phyloP scores from a whole-genome alignment of 768 basidiomycete species.

The Hericium erinaceus region DNA sequence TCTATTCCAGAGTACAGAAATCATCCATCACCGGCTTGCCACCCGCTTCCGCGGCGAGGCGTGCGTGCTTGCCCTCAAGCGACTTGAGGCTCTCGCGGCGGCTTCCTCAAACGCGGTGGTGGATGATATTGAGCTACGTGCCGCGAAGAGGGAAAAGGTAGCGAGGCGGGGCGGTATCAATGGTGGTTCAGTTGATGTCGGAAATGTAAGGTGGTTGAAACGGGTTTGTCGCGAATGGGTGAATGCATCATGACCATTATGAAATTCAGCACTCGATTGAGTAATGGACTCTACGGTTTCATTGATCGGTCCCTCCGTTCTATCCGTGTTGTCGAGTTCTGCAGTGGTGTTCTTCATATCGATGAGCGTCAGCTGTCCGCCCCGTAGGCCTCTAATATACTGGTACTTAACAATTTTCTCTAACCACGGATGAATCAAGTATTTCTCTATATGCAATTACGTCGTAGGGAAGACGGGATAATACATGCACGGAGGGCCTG shows the following conservation, averaged over 20 bases:
- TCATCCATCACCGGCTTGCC: slow-evolving; percentile 35
- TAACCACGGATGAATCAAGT: too few species aligned
- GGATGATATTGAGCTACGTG: not conserved
- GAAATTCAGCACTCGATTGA: too few species aligned
- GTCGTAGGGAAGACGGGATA: too few species aligned
- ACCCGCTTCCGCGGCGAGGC: slow-evolving; percentile 41
- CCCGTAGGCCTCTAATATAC: too few species aligned
- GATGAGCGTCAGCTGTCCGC: too few species aligned
- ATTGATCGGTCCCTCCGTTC: too few species aligned
- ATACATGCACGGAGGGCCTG: too few species aligned
- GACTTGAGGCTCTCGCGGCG: slow-evolving; percentile 26
- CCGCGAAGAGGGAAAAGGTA: not conserved
- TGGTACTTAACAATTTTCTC: too few species aligned
- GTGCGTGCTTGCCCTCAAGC: slow-evolving; percentile 40
- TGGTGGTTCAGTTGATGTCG: slow-evolving; percentile 27
- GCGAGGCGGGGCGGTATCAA: not conserved
- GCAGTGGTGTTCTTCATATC: too few species aligned
- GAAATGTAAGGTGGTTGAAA: slow-evolving; percentile 45
- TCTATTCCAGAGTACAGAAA: slow-evolving; percentile 22
- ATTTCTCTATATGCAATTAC: too few species aligned
- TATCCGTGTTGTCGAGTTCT: too few species aligned
- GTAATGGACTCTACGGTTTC: too few species aligned
- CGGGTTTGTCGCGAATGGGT: slow-evolving; percentile 41
- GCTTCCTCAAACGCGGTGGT: slow-evolving; percentile 6
- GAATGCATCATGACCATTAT: not conserved